phyloP scores from a whole-genome alignment of 2,329 filamentous ascomycete genomes.

The Penicillium sp. region DNA sequence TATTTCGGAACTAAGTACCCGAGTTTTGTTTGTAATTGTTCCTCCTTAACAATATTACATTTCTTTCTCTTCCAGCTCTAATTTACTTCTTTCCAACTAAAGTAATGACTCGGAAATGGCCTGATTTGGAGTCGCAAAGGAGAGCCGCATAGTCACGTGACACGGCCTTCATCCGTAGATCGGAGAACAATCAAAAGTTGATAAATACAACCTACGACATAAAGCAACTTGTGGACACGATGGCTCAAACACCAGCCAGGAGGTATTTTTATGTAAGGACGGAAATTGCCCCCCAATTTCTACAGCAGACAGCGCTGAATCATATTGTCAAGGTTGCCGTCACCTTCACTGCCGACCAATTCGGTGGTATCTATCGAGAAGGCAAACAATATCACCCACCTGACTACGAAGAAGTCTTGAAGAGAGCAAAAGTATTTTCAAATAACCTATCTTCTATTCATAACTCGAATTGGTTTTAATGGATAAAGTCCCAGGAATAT shows the following conservation, averaged over 20 bases:
- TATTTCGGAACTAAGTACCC: background rate
- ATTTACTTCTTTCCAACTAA: background rate
- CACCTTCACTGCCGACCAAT: slow-evolving; percentile 1
- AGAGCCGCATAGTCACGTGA: background rate
- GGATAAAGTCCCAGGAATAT: background rate
- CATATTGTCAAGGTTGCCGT: background rate
- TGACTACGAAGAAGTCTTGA: background rate
- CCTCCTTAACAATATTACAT: background rate
- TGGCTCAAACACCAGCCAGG: background rate
- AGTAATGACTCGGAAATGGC: background rate
- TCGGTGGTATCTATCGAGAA: background rate
- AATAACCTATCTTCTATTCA: background rate
- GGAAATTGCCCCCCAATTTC: background rate
- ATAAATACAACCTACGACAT: background rate
- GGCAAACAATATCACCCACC: slow-evolving; percentile 1
- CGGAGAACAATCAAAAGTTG: background rate
- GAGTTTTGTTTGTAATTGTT: background rate
- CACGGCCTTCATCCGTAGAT: background rate
- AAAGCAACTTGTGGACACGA: background rate
- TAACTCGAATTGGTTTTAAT: background rate
- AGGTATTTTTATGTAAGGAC: background rate
- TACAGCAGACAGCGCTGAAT: background rate
- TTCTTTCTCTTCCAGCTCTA: background rate
- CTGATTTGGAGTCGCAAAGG: background rate
- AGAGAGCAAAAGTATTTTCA: background rate